phyloP scores from a whole-genome alignment of 2,329 filamentous ascomycete genomes.

The Arthrobotrys pseudoclavata region DNA sequence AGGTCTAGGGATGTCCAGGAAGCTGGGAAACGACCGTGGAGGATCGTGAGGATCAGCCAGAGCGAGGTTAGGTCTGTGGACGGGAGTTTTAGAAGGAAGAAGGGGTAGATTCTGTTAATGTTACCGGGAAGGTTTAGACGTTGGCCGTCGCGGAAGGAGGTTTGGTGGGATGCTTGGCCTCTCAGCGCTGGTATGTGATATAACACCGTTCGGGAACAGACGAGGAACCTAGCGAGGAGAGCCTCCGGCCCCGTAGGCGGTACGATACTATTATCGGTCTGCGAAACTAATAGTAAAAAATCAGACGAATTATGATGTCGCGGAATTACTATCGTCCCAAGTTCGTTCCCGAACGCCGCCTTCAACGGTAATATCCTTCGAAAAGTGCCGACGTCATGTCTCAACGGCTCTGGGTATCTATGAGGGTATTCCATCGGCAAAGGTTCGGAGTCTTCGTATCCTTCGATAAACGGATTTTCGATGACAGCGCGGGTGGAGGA shows the following conservation, averaged over 20 bases:
- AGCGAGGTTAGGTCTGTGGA: conserved; percentile 11
- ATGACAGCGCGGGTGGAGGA: not conserved
- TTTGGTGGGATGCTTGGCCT: conserved; percentile 1
- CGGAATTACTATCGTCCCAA: conserved; percentile 35
- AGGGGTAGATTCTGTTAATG: not conserved
- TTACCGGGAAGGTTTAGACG: not conserved
- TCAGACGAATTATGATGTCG: conserved; percentile 10
- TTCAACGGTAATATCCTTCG: not conserved
- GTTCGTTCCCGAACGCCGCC: not conserved
- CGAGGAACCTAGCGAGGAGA: conserved; percentile 27
- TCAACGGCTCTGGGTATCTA: not conserved
- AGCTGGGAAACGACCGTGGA: conserved; percentile 29
- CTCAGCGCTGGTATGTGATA: conserved; percentile 23
- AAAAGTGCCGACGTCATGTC: not conserved
- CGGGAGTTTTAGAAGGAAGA: conserved; percentile 33
- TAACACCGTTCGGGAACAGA: conserved; percentile 17
- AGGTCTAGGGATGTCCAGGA: conserved; percentile 31
- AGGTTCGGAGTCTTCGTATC: conserved; percentile 3
- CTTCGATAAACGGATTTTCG: not conserved
- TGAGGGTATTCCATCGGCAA: not conserved
- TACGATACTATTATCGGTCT: not conserved
- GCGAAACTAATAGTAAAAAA: conserved; percentile 18
- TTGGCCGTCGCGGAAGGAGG: conserved; percentile 12
- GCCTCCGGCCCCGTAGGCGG: not conserved
- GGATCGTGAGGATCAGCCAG: conserved; percentile 40